Evolutionary conservation across 1,284 basidiomycete genomes (phyloP).

Genomic region (Violaceomyces palustris): DNA sequence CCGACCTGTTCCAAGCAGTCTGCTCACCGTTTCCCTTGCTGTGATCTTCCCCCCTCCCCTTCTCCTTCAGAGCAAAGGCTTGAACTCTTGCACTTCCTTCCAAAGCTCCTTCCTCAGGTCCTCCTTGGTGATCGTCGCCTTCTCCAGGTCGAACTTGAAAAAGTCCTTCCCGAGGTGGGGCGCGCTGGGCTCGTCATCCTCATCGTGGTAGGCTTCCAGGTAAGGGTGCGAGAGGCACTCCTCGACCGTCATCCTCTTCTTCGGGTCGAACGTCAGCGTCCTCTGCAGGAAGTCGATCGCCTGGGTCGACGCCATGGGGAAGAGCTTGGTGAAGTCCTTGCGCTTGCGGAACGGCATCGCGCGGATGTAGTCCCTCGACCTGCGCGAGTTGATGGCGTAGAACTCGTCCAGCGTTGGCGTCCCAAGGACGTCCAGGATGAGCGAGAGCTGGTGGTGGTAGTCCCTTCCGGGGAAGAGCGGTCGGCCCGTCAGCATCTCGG

Average conservation of each 20-base stretch:
- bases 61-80: slow-evolving; percentile 22
- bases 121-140: slow-evolving; percentile 34
- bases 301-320: slow-evolving; percentile 64
- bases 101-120: slow-evolving; percentile 41
- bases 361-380: slow-evolving; percentile 86
- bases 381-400: slow-evolving; percentile 66
- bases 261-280: slow-evolving; percentile 65
- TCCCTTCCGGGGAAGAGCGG: slow-evolving; percentile 76
- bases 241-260: slow-evolving; percentile 45
- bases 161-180: slow-evolving; percentile 33
- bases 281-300: slow-evolving; percentile 79
- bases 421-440: slow-evolving; percentile 62
- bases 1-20: too few species aligned
- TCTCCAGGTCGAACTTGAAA: slow-evolving; percentile 41
- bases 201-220: slow-evolving; percentile 46
- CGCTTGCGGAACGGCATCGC: slow-evolving; percentile 86
- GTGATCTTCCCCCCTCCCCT: too few species aligned
- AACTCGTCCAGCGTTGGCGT: slow-evolving; percentile 63
- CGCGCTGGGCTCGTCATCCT: slow-evolving; percentile 43
- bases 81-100: slow-evolving; percentile 38
- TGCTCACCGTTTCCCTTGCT: too few species aligned
- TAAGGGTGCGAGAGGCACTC: slow-evolving; percentile 49
- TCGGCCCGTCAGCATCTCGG: slow-evolving; percentile 85
- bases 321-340: slow-evolving; percentile 68
- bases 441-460: slow-evolving; percentile 58